These are phyloP conservation scores for Salix purpurea DNA, from an alignment of 345 rosid species.

Conservation along the genomic window DNA sequence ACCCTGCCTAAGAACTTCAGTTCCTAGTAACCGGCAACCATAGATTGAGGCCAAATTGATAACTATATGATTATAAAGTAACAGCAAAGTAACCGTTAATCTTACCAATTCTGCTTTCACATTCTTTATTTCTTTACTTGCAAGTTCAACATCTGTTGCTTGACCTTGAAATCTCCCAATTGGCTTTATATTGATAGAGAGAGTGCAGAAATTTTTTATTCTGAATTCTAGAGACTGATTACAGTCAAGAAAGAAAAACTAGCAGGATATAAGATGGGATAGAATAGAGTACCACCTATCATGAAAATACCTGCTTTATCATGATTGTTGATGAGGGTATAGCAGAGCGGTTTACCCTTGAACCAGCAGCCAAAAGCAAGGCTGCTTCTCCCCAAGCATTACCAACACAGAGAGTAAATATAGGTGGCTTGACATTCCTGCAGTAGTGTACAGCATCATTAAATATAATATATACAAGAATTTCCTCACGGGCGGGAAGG, in stretches of 20 bases:
- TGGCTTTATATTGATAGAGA: constrained; percentile 55
- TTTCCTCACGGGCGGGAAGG: background rate
- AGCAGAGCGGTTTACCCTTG: constrained; percentile 60
- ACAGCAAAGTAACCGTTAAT: constrained; percentile 4
- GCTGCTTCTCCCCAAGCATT: constrained; percentile 99
- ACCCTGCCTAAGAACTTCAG: background rate
- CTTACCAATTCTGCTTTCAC: constrained; percentile 77
- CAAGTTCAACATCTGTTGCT: constrained; percentile 75
- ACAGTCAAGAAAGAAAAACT: background rate
- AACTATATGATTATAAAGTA: background rate
- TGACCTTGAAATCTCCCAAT: constrained; percentile 94
- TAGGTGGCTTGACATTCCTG: constrained; percentile 83
- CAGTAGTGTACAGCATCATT: constrained; percentile 10
- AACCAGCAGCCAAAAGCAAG: constrained; percentile 69
- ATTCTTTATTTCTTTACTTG: constrained; percentile 66
- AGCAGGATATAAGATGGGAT: background rate
- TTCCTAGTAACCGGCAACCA: background rate
- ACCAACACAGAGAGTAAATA: constrained; percentile 90
- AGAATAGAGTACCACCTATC: constrained; percentile 7
- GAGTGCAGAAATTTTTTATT: background rate
- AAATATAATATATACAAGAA: background rate
- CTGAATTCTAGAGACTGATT: background rate
- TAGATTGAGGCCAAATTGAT: background rate
- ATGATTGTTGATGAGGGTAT: constrained; percentile 67
- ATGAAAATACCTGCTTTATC: constrained; percentile 53